Evolutionary conservation across 441 rosid species (phyloP), one percentile per base, ranked within the genome.

Genomic region (Brassica balearica): DNA sequence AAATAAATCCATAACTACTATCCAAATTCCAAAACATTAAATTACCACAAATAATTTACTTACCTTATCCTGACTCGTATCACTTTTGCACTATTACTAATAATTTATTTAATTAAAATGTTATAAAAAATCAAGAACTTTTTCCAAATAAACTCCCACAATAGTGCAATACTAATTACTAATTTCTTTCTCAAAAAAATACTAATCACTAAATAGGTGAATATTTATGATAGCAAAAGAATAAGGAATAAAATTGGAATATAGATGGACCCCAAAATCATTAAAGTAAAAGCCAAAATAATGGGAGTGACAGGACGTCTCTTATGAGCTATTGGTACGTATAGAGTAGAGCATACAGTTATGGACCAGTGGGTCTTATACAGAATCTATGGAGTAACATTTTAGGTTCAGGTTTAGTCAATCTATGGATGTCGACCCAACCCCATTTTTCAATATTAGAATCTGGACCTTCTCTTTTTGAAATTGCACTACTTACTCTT

Each of bases 301-400:
- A 68, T 61, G 78, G 78, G 75, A 68, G 71, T 79, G 82, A 79
- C 71, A 65, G 75, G 82, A 79, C 82, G 71, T 62, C 53, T 73
- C 82, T 29, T 68, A 19, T 23, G 62, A 79, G 46, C 82, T 74
- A 69, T 41, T 38, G 67, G 82, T 74, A 63, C 75, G 75, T 74
- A 63, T 56, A 61, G 82, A 51, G 59, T 34, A 67, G 71, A 19
- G 82, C 53, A 68, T 73, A 68, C 67, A 74, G 78, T 74, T 69
- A 27, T 79, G 78, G 75, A 79, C 78, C 82, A 55, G 82, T 79
- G 75, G 17, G 41, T 79, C 66, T 74, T 63, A 63, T 69, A 53
- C 75, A 79, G 53, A 79, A 79, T 79, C 82, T 74, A 68, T 53
- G 48, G 48, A 2, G 12, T 63, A 43, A 9, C 81, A 65, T 66